Evolutionary conservation across 805 yeast genomes (phyloP).

Genomic region (Lachancea sp.): DNA sequence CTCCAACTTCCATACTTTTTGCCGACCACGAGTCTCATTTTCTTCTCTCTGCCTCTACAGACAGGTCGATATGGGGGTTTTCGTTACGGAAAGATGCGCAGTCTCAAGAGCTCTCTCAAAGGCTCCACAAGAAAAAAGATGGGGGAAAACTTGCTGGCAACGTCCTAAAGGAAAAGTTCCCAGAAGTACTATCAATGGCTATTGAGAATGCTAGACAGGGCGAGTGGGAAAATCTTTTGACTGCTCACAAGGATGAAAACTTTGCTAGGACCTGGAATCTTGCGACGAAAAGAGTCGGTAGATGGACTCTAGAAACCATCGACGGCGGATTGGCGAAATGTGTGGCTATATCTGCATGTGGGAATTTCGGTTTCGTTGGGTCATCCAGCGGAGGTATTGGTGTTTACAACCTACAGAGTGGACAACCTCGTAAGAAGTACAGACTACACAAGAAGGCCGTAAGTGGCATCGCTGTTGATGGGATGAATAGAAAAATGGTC

Average conservation of each 20-base stretch:
- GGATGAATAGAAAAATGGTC: slow-evolving; percentile 83
- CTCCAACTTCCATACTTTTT: slow-evolving; percentile 71
- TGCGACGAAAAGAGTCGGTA: slow-evolving; percentile 70
- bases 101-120: slow-evolving; percentile 86
- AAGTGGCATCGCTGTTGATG: slow-evolving; percentile 84
- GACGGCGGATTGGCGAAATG: slow-evolving; percentile 72
- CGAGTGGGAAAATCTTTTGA: slow-evolving; percentile 89
- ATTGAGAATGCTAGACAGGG: slow-evolving; percentile 70
- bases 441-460: slow-evolving; percentile 70
- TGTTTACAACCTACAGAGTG: slow-evolving; percentile 87
- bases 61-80: slow-evolving; percentile 82
- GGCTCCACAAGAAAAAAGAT: slow-evolving; percentile 41
- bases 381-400: slow-evolving; percentile 80
- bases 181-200: slow-evolving; percentile 67
- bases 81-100: slow-evolving; percentile 95
- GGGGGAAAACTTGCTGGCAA: slow-evolving; percentile 54
- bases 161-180: slow-evolving; percentile 59
- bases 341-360: slow-evolving; percentile 83
- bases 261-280: slow-evolving; percentile 92
- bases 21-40: slow-evolving; percentile 79
- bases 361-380: slow-evolving; percentile 90
- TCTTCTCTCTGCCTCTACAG: slow-evolving; percentile 79
- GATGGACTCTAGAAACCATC: slow-evolving; percentile 60
- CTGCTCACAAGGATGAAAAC: slow-evolving; percentile 77
- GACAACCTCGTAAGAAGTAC: slow-evolving; percentile 66